Evolutionary conservation across 129 eudicot genomes (phyloP), one percentile per base, ranked within the genome.

Genomic region (Tanacetum coccineum): DNA sequence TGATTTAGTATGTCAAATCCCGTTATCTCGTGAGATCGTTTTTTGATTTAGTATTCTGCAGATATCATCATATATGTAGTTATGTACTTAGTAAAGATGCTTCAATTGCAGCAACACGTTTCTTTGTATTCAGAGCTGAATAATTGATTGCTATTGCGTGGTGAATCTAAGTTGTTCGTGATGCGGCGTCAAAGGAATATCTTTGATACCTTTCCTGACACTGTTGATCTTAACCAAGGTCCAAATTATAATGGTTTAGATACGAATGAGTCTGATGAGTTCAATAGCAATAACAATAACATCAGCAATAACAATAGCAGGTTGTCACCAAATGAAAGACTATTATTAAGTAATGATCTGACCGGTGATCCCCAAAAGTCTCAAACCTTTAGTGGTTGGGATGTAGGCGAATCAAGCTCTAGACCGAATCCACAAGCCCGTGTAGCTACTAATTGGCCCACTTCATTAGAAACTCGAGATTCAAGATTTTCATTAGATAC

Each of bases 381-480:
- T 56, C 80, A 49, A 69, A 76, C 78, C 75, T 78, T 59, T 51
- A 78, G 86, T 58, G 73, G 75, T 19, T 82, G 90, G 86, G 90
- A 89, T 63, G 74, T 51, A 2, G 96, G 96, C 18, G 94, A 89
- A 74, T 89, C 89, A 61, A 89, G 96, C 84, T 85, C 93, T 13
- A 59, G 81, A 63, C 75, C 81, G 52, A 81, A 74, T 55, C 32
- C 70, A 14, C 87, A 78, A 28, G 76, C 72, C 44, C 83, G 65
- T 28, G 51, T 25, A n/a, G 48, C 68, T 61, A 59, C 63, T 40
- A 74, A 60, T 52, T 50, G 82, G 83, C 53, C 78, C 17, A 36
- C 79, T 65, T 73, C 83, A 11, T 54, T 59, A 45, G 74, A 18
- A 6, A 59, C 28, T 26, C 55, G 71, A 25, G 85, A 80, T 48